Evolutionary conservation across 345 rosid genomes (phyloP).

Genomic region (Eucalyptus shirleyi): DNA sequence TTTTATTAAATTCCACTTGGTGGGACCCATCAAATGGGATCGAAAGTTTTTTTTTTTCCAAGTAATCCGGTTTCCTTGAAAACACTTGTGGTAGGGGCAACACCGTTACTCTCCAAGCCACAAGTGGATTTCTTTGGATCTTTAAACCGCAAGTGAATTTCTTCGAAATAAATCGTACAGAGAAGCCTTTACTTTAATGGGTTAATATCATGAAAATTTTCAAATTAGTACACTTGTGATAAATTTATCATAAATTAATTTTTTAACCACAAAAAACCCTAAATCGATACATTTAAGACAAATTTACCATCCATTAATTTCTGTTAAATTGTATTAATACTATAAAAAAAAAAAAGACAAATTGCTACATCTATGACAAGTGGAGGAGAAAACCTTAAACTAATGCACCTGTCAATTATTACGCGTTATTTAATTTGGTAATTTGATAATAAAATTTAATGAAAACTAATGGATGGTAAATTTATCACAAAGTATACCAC

Average conservation of each 20-base stretch:
- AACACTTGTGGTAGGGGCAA: not conserved
- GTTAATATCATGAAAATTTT: too few relatives aligned
- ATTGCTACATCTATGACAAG: too few relatives aligned
- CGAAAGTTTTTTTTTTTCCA: not conserved
- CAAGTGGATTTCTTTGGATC: not conserved
- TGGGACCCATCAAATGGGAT: not conserved
- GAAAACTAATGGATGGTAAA: fast-evolving
- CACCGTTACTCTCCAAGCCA: not conserved
- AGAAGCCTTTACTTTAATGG: not conserved
- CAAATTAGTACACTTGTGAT: fast-evolving
- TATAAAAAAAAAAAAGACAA: too few relatives aligned
- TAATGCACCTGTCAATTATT: fast-evolving
- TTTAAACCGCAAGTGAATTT: not conserved
- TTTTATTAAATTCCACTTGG: not conserved
- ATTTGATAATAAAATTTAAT: too few relatives aligned
- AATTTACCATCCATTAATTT: too few relatives aligned
- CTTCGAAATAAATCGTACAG: too few relatives aligned
- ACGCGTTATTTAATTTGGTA: fast-evolving
- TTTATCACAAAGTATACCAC: too few relatives aligned
- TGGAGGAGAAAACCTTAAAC: too few relatives aligned
- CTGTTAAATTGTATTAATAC: too few relatives aligned
- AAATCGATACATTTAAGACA: fast-evolving
- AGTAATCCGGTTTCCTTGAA: not conserved
- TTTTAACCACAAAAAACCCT: fast-evolving
- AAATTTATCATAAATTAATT: too few relatives aligned